These are phyloP conservation scores for Cephaloascus albidus DNA, from an alignment of 805 yeast species.

Conservation along the genomic window DNA sequence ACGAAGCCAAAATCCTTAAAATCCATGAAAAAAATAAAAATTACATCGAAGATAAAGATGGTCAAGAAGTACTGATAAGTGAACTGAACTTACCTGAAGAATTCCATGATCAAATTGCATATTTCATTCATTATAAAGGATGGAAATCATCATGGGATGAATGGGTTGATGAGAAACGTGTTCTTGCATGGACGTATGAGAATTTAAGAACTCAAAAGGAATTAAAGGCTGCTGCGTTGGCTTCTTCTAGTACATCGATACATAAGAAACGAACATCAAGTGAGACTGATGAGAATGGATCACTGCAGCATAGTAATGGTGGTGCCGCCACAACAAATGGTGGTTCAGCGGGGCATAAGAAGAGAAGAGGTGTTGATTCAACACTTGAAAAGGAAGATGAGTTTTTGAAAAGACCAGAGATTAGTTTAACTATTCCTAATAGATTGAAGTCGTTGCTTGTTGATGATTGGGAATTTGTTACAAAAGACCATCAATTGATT, in stretches of 20 bases:
- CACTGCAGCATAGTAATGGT: background rate
- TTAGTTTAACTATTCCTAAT: constrained; percentile 52
- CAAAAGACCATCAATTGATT: constrained; percentile 68
- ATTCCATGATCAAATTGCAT: constrained; percentile 26
- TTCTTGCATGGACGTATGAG: constrained; percentile 61
- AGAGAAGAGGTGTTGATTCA: background rate
- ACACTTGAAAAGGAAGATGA: constrained; percentile 15
- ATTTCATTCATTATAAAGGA: constrained; percentile 82
- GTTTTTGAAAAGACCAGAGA: constrained; percentile 30
- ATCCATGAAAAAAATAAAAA: constrained; percentile 46
- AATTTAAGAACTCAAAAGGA: constrained; percentile 56
- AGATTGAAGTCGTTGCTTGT: constrained; percentile 63
- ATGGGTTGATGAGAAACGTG: constrained; percentile 72
- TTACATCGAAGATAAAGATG: constrained; percentile 29
- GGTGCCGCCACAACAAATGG: constrained; percentile 3
- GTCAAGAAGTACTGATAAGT: constrained; percentile 10
- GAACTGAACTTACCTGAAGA: constrained; percentile 13
- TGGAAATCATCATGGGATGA: constrained; percentile 98
- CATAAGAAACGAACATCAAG: constrained; percentile 1
- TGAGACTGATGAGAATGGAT: background rate
- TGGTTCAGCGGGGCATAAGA: background rate
- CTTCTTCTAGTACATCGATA: constrained; percentile 3
- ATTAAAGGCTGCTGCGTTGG: constrained; percentile 38
- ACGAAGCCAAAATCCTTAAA: constrained; percentile 76
- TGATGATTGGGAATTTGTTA: constrained; percentile 89